These are phyloP conservation scores for Sedum album DNA, from an alignment of 164 flowering plant genomes.

Conservation along the genomic window DNA sequence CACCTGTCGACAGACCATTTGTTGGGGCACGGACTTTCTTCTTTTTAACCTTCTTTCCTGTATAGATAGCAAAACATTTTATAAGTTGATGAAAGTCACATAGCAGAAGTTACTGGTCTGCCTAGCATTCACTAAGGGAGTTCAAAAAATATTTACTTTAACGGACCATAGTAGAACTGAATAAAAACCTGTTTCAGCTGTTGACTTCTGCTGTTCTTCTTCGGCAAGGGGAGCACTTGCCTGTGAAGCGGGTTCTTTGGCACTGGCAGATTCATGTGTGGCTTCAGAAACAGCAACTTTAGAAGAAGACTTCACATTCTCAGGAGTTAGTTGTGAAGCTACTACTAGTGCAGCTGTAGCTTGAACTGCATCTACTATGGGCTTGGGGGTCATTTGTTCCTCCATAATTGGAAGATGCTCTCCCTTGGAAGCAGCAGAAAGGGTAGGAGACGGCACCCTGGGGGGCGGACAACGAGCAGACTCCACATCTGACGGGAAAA, in stretches of 20 bases:
- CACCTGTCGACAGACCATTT: slow-evolving; percentile 36
- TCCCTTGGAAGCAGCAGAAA: slow-evolving; percentile 62
- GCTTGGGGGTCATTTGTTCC: neutral
- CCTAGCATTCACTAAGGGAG: neutral
- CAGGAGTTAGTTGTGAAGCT: slow-evolving; percentile 23
- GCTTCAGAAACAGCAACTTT: slow-evolving; percentile 52
- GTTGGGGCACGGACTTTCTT: slow-evolving; percentile 57
- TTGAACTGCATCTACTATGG: neutral
- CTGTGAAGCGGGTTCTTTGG: slow-evolving; percentile 64
- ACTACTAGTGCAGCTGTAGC: too few relatives aligned
- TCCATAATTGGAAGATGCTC: slow-evolving; percentile 13
- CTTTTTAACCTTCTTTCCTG: slow-evolving; percentile 93
- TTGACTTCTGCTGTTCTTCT: slow-evolving; percentile 79
- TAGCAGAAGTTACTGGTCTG: neutral
- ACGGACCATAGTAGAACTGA: neutral
- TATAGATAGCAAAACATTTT: slow-evolving; percentile 6
- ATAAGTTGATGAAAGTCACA: neutral
- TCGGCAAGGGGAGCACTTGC: slow-evolving; percentile 62
- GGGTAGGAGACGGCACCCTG: slow-evolving; percentile 56
- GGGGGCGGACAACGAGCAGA: slow-evolving; percentile 58
- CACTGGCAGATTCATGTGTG: slow-evolving; percentile 51
- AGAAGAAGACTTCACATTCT: slow-evolving; percentile 20
- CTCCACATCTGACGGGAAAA: slow-evolving; percentile 49
- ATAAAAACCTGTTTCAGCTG: slow-evolving; percentile 64
- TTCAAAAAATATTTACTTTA: neutral